Evolutionary conservation across 2,329 filamentous ascomycete genomes (phyloP), one percentile per base, ranked within the genome.

Genomic region (Fusarium sp.): DNA sequence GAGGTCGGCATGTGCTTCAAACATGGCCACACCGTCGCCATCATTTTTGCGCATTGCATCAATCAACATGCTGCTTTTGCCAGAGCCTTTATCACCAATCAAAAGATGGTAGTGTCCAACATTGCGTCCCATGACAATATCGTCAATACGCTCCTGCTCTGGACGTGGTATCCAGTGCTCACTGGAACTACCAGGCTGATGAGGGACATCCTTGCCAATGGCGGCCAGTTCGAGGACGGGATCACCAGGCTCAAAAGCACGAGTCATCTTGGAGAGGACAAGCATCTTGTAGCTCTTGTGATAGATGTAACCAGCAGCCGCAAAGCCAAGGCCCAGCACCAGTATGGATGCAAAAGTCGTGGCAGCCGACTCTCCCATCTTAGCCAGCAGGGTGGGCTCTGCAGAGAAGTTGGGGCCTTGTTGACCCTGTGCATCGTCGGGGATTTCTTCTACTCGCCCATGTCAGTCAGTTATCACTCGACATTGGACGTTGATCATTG

Each of bases 1-100:
- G 1, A 95, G 89, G 81, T 99, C 95, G 6, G 95, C 93, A 82
- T 99, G 97, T 1, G 96, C 95, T 83, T 99, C 97, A 79, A 98
- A 94, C 94, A 99, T 98, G 75, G 95, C 93, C 52, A 96, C 92
- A 25, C 94, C 94, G 70, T 97, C 93, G 5, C 95, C 97, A 71
- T 98, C 90, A 65, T 95, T 92, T 82, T 97, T 97, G 63, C 92
- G 91, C 96, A 99, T 99, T 10, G 95, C 94, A 81, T 98, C 95
- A 22, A 99, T 78, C 36, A 99, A 85, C 97, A 99, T 98, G 75
- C 94, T 97, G 69, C 94, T 97, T 86, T 99, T 99, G 8, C 97
- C 97, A 0, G 94, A 97, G 6, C 97, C 97, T 84, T 99, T 98
- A 80, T 98, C 97, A 52, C 97, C 97, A 56, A 98, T 91, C 3